Evolutionary conservation across 805 yeast genomes (phyloP).

Genomic region (Saturnispora sekii): DNA sequence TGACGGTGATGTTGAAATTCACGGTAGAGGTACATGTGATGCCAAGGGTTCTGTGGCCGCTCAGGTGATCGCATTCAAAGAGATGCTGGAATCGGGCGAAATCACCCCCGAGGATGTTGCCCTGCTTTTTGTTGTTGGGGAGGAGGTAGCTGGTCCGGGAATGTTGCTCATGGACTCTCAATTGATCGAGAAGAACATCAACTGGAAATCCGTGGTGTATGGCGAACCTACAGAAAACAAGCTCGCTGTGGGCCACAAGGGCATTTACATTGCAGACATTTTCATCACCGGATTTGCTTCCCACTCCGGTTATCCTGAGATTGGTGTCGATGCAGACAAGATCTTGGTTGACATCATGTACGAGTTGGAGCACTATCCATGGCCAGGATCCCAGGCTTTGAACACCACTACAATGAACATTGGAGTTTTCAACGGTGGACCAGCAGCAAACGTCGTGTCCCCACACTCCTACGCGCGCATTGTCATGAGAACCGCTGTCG

Average conservation of each 20-base stretch:
- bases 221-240: slow-evolving; percentile 71
- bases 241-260: slow-evolving; percentile 64
- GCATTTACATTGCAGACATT: slow-evolving; percentile 35
- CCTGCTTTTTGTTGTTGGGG: slow-evolving; percentile 58
- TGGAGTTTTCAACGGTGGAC: slow-evolving; percentile 50
- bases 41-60: slow-evolving; percentile 67
- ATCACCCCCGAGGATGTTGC: slow-evolving; percentile 47
- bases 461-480: slow-evolving; percentile 42
- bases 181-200: slow-evolving; percentile 25
- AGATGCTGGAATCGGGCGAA: slow-evolving; percentile 30
- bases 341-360: slow-evolving; percentile 42
- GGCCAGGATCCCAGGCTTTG: slow-evolving; percentile 42
- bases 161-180: slow-evolving; percentile 37
- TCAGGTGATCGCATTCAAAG: slow-evolving; percentile 46
- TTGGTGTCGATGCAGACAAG: slow-evolving; percentile 55
- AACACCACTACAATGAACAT: slow-evolving; percentile 57
- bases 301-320: slow-evolving; percentile 64
- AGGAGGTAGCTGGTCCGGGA: slow-evolving; percentile 59
- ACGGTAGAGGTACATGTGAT: slow-evolving; percentile 61
- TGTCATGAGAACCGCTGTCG: slow-evolving; percentile 46
- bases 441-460: slow-evolving; percentile 59
- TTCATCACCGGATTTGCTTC: slow-evolving; percentile 46
- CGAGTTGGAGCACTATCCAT: slow-evolving; percentile 32
- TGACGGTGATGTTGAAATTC: slow-evolving; percentile 34
- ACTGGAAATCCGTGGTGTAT: slow-evolving; percentile 55